Evolutionary conservation across 148 eudicot species (phyloP), one percentile per base, ranked within the genome.

Genomic region (Euryodendron excelsum): DNA sequence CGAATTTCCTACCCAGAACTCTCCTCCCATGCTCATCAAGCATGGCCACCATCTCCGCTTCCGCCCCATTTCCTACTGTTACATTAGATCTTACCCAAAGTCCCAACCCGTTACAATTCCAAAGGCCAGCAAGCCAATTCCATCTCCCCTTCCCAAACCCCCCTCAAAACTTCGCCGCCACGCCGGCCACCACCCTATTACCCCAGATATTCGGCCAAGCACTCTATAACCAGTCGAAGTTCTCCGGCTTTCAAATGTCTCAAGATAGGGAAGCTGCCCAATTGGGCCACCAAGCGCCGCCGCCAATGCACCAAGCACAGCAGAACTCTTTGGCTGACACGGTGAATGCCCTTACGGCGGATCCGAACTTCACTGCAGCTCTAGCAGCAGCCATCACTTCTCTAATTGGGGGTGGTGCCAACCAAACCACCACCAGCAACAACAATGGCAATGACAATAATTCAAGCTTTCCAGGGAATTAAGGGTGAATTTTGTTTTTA

Each of bases 21-120:
- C 80, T 88, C 45, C 82, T 88, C 27, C 87, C 91, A n/a, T 81
- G 84, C 80, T 79, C 88, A 37, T 82, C 91, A 21, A 86, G 77
- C 75, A 82, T 88, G 84, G 91, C 89, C 68, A 86, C 91, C 17
- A 88, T 88, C 31, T 88, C 91, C 1, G 91, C 91, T 17, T 86
- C 91, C 0, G 89, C 91, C 5, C 90, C 90, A 13, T 88, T 88
- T 71, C 90, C 90, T 0, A 88, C 90, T 33, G 88, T 88, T 11
- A 85, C 90, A 33, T 58, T 88, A 21, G 90, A 88, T 85, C 85
- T 88, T 21, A 88, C 88, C 58, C 88, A 88, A 62, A 66, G 60
- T 28, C 90, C 88, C 4, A 66, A 79, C 69, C 81, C 89, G 3
- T 60, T 83, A 4, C 79, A 81, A 1, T 72, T 78, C 64, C 89